Conservation (phyloP, 108 stramenopile genomes). For the Nitzschia sp. region DNA sequence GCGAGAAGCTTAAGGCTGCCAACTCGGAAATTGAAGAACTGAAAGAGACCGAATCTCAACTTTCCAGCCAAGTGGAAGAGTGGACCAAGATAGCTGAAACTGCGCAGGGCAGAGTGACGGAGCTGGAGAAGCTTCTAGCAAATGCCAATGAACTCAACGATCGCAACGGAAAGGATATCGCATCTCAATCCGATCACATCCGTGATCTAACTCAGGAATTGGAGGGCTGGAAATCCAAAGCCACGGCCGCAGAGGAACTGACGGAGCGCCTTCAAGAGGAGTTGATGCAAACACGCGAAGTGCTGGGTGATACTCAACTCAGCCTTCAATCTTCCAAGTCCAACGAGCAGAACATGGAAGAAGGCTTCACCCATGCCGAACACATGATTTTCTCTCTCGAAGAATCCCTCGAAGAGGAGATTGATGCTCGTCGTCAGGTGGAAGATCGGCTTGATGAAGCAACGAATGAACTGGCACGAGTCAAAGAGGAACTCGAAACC, state of each 20-base stretch:
- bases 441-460: conserved; percentile 1
- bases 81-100: conserved; percentile 20
- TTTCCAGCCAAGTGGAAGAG: background rate
- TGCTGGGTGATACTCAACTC: conserved; percentile 14
- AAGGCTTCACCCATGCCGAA: conserved; percentile 6
- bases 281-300: conserved; percentile 3
- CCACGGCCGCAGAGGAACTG: background rate
- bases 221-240: background rate
- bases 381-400: conserved; percentile 20
- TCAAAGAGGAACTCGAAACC: conserved; percentile 23
- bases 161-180: background rate
- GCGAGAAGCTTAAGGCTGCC: conserved; percentile 20
- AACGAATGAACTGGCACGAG: background rate
- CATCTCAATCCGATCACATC: background rate
- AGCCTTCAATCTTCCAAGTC: background rate
- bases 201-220: background rate
- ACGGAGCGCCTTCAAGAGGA: conserved; percentile 19
- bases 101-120: background rate
- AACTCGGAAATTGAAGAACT: conserved; percentile 8
- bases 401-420: conserved; percentile 12
- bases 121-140: conserved; percentile 17
- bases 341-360: conserved; percentile 5
- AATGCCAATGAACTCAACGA: background rate
- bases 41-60: conserved; percentile 12
- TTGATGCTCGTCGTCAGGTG: background rate